Conservation (phyloP, 352 stramenopile species). For the Elongisporangium anandrum region DNA sequence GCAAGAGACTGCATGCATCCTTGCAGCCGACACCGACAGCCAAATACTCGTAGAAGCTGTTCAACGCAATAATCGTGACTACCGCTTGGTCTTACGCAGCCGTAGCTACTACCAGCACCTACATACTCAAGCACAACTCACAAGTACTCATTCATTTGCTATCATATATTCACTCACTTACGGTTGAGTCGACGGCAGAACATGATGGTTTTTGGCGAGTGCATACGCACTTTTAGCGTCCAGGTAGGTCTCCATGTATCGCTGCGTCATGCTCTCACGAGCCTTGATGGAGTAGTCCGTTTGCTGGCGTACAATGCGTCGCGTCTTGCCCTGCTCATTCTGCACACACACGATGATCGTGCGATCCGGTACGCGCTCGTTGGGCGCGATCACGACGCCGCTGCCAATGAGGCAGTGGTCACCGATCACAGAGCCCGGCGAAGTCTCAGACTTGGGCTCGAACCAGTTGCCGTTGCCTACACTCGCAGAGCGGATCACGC, state of each 20-base stretch:
- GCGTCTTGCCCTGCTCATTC: conserved; percentile 15
- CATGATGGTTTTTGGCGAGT: conserved; percentile 75
- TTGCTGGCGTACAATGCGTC: conserved; percentile 46
- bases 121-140: neutral
- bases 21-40: no score
- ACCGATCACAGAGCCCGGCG: conserved; percentile 58
- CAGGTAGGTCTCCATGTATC: conserved; percentile 73
- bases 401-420: conserved; percentile 81
- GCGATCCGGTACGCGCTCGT: conserved; percentile 65
- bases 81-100: no score
- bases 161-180: neutral
- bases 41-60: no score
- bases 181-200: conserved; percentile 22
- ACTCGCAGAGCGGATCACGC: conserved; percentile 41
- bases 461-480: conserved; percentile 76
- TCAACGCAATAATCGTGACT: no score
- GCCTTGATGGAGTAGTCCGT: conserved; percentile 65
- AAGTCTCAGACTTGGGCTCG: conserved; percentile 55
- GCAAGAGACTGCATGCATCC: no score
- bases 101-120: neutral
- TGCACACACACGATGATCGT: conserved; percentile 67
- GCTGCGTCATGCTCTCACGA: conserved; percentile 49
- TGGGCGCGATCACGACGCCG: conserved; percentile 62
- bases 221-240: conserved; percentile 68
- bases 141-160: neutral